Evolutionary conservation across 352 stramenopile species (phyloP).

Genomic region (Phytophthora melonis): DNA sequence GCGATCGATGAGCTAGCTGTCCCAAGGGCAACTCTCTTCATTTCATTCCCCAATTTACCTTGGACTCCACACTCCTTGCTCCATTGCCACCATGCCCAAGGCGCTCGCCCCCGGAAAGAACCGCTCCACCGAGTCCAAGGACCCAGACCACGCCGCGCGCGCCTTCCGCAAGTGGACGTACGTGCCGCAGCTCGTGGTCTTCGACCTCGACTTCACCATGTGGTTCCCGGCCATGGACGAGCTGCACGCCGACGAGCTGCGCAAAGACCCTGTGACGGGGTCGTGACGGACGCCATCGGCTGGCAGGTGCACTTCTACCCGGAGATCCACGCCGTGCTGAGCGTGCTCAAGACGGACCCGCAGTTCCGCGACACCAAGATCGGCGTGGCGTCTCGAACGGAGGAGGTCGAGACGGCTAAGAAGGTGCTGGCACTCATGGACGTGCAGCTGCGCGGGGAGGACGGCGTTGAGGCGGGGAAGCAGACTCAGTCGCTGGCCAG

Average conservation of each 20-base stretch:
- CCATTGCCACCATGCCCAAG: slow-evolving; percentile 14
- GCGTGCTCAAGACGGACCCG: slow-evolving; percentile 63
- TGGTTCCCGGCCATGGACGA: slow-evolving; percentile 80
- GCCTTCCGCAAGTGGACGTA: slow-evolving; percentile 51
- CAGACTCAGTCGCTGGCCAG: slow-evolving; percentile 47
- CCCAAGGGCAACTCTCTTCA: not conserved
- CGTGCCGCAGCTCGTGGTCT: slow-evolving; percentile 73
- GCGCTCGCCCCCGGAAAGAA: slow-evolving; percentile 28
- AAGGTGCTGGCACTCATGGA: slow-evolving; percentile 39
- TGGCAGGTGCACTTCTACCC: slow-evolving; percentile 81
- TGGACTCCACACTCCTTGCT: not conserved
- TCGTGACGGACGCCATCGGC: slow-evolving; percentile 68
- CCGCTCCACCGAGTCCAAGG: slow-evolving; percentile 24
- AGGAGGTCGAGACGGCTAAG: slow-evolving; percentile 72
- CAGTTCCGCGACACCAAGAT: slow-evolving; percentile 71
- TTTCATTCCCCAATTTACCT: not conserved
- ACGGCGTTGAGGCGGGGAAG: slow-evolving; percentile 15
- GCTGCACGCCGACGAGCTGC: slow-evolving; percentile 86
- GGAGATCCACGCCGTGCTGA: slow-evolving; percentile 63
- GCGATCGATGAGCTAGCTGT: not conserved
- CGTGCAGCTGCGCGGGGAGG: not conserved
- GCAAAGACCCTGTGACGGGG: slow-evolving; percentile 59
- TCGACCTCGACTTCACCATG: slow-evolving; percentile 83
- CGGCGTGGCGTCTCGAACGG: slow-evolving; percentile 77
- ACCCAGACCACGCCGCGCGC: slow-evolving; percentile 13